Base-by-base conservation (phyloP, 495 filamentous ascomycete genomes). In the Haplographium delicatum region DNA sequence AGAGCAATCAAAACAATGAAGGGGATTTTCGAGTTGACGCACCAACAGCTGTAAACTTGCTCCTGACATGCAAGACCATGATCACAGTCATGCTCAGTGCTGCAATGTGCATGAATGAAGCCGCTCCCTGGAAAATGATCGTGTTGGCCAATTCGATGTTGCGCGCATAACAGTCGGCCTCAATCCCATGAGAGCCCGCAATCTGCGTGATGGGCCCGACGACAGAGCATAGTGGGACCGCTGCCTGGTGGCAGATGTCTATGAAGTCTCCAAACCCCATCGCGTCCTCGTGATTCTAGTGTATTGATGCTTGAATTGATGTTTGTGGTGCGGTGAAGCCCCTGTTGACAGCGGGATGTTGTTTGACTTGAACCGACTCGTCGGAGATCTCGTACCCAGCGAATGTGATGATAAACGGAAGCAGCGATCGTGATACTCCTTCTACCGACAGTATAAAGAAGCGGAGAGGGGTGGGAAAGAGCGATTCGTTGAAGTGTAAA, bases 41-140 rank as follows among this genome's bases (percentile, higher is more conserved):
- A 96, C 91, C 93, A 63, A 99, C 91, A 59, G 93, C 93, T 11
- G 93, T 99, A 65, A 99, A 99, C 67, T 99, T 99, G 50, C 86
- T 89, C 59, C 93, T 78, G 52, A 99, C 87, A 64, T 99, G 93
- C 48, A 99, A 66, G 34, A 97, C 87, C 93, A 99, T 99, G 60
- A 95, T 86, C 6, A 88, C 84, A 5, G 88, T 93, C 91, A 97
- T 97, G 52, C 76, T 73, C 35, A 99, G 71, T 4, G 94, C 89
- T 44, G 88, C 75, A 56, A 99, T 96, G 66, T 99, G 91, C 69
- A 91, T 83, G 64, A 93, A 93, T 44, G 84, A 86, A 16, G 89
- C 82, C 11, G 90, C 93, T 64, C 86, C 88, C 68, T 97, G 81
- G 65, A 99, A 99, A 58, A 99, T 97, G 68, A 96, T 88, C 8